Evolutionary conservation across 768 basidiomycete species (phyloP), one percentile per base, ranked within the genome.

Genomic region (Leucogyrophana mollusca): DNA sequence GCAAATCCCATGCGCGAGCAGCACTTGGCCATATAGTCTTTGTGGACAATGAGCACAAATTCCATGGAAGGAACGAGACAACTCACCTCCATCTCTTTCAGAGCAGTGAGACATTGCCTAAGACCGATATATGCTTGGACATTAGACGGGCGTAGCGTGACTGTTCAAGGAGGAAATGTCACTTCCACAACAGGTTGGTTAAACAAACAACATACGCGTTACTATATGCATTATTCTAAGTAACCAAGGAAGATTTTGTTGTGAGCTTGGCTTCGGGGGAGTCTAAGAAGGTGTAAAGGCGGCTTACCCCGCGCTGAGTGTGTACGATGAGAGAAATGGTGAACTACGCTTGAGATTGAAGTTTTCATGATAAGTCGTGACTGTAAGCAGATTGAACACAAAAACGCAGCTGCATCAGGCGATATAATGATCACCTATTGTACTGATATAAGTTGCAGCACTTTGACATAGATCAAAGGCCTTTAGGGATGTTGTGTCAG

Each of bases 191-290:
- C 27, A 30, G 13, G 13, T 13, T 7, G 7, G 7, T 13, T 7
- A 38, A 21, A 18, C 16, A 42, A 49, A 24, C 7, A 42, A 65
- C 83, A 51, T 63, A 87, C 88, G 58, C 14, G 85, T 86, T 54
- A 87, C 68, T 34, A 88, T 77, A 56, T 90, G 87, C 87, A 89
- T 87, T 55, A 90, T 85, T 22, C 88, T 89, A 58, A 17, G 13
- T 6, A 30, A 13, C 13, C 27, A 46, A 36, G n/a, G 37, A 46
- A 36, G n/a, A 35, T 43, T 53, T 57, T 32, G 43, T 36, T 54
- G 44, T 49, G 34, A 27, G 39, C 45, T 39, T 41, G 18, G 38
- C 23, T 35, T 44, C n/a, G n/a, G n/a, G n/a, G n/a, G n/a, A n/a
- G n/a, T n/a, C n/a, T n/a, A n/a, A n/a, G n/a, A n/a, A n/a, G n/a